Evolutionary conservation across 768 basidiomycete species (phyloP).

Genomic region (Grammothele lineata): DNA sequence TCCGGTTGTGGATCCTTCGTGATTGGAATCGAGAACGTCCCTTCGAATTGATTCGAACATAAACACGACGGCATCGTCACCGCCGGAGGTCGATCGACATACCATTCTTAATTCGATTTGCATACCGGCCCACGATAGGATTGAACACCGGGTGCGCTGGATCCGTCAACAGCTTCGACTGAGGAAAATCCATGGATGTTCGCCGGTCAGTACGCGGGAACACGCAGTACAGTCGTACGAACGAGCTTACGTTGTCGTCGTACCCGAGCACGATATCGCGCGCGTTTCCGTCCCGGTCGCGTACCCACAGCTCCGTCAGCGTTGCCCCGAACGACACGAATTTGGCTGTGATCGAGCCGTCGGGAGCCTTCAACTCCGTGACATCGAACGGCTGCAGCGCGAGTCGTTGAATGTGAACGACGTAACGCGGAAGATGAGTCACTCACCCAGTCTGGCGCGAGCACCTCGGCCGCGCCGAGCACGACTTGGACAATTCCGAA

Average conservation of each 20-base stretch:
- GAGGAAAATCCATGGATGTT: no score
- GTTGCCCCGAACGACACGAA: conserved; percentile 57
- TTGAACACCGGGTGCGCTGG: conserved; percentile 44
- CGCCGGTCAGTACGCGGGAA: no score
- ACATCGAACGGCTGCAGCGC: conserved; percentile 41
- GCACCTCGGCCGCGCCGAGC: neutral
- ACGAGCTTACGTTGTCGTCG: conserved; percentile 45
- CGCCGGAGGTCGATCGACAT: neutral
- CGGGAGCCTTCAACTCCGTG: conserved; percentile 44
- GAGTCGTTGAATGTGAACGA: no score
- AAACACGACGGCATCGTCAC: no score
- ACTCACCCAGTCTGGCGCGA: conserved; percentile 11
- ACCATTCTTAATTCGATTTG: conserved; percentile 51
- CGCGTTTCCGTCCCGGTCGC: conserved; percentile 43
- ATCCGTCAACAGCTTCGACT: conserved; percentile 41
- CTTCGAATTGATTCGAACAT: conserved; percentile 21
- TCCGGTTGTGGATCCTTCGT: conserved; percentile 39
- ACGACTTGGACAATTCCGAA: conserved; percentile 1
- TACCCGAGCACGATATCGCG: conserved; percentile 57
- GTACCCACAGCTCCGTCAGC: conserved; percentile 51
- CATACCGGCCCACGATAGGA: conserved; percentile 33
- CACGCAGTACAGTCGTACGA: no score
- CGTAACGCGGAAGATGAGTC: no score
- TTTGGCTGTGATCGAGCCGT: conserved; percentile 53
- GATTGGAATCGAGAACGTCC: conserved; percentile 51